Evolutionary conservation across 2,329 filamentous ascomycete species (phyloP).

Genomic region (Lasiodiplodia sp.): DNA sequence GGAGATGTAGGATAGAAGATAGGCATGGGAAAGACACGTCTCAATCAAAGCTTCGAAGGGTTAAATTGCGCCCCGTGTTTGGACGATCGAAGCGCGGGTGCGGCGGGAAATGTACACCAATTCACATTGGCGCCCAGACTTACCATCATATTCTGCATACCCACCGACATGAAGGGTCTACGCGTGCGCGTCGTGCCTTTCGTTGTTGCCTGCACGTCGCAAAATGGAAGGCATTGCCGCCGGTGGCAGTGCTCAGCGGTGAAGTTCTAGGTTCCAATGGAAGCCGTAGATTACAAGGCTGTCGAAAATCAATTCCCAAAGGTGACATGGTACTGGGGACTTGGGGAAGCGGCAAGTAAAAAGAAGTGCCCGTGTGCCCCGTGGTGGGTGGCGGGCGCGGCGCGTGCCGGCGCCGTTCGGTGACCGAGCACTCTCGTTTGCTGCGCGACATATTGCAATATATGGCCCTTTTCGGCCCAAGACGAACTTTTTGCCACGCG

Average conservation of each 20-base stretch:
- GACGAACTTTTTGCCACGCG: neutral
- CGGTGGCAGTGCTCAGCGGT: neutral
- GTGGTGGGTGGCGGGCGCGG: conserved; percentile 2
- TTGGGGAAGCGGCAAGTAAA: conserved; percentile 1
- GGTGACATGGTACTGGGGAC: conserved; percentile 8
- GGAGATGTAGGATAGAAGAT: neutral
- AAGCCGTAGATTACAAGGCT: neutral
- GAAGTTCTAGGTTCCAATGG: neutral
- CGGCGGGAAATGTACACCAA: neutral
- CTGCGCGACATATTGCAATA: conserved; percentile 4
- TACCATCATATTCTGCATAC: neutral
- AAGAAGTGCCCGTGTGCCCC: neutral
- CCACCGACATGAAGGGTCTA: neutral
- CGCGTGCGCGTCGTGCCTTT: neutral
- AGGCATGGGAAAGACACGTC: neutral
- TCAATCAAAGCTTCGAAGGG: neutral
- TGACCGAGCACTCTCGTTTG: conserved; percentile 2
- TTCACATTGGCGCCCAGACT: neutral
- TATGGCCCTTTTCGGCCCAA: neutral
- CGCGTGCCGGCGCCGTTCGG: conserved; percentile 1
- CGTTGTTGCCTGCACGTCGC: neutral
- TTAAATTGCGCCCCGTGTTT: conserved; percentile 1
- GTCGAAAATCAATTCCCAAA: neutral
- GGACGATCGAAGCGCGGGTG: neutral
- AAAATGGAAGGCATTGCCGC: neutral